Percentiles rank a stretch among this genome's conserved stretches.
These are phyloP conservation scores for Penicillium sp. DNA, from an alignment of 2,329 filamentous ascomycete genomes.

Conservation along the genomic window DNA sequence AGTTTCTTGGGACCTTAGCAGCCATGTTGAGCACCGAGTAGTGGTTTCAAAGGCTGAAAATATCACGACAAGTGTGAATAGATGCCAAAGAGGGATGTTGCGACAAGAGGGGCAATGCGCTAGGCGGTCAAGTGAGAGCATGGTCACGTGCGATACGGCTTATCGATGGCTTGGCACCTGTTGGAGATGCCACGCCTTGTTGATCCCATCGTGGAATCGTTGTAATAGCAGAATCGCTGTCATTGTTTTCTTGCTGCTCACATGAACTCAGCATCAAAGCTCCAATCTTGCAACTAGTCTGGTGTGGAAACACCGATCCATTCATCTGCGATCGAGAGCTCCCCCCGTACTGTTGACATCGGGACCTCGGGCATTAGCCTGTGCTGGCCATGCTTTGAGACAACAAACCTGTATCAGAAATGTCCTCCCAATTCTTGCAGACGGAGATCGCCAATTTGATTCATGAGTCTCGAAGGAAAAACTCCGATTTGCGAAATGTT, in stretches of 20 bases:
- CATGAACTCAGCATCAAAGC: background rate
- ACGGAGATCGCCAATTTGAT: conserved; percentile 87
- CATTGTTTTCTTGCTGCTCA: background rate
- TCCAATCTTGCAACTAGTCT: background rate
- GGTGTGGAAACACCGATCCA: background rate
- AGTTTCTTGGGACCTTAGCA: conserved; percentile 89
- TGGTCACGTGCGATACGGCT: conserved; percentile 25
- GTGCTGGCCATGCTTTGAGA: conserved; percentile 33
- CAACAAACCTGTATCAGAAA: conserved; percentile 47
- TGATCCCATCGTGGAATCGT: conserved; percentile 16
- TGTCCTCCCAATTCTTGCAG: conserved; percentile 87
- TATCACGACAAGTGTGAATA: background rate
- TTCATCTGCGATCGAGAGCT: conserved; percentile 1
- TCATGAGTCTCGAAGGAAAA: conserved; percentile 93
- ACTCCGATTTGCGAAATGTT: conserved; percentile 78
- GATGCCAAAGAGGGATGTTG: conserved; percentile 4
- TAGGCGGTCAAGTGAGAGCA: conserved; percentile 7
- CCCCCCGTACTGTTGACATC: conserved; percentile 13
- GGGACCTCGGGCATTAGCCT: conserved; percentile 11
- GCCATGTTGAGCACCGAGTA: conserved; percentile 45
- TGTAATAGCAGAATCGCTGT: conserved; percentile 2
- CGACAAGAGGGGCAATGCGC: conserved; percentile 22
- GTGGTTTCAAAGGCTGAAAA: background rate
- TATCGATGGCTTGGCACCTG: conserved; percentile 23
- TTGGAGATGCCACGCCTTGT: conserved; percentile 26